phyloP scores from a whole-genome alignment of 768 basidiomycete genomes.

The Panaeolus papilionaceus region DNA sequence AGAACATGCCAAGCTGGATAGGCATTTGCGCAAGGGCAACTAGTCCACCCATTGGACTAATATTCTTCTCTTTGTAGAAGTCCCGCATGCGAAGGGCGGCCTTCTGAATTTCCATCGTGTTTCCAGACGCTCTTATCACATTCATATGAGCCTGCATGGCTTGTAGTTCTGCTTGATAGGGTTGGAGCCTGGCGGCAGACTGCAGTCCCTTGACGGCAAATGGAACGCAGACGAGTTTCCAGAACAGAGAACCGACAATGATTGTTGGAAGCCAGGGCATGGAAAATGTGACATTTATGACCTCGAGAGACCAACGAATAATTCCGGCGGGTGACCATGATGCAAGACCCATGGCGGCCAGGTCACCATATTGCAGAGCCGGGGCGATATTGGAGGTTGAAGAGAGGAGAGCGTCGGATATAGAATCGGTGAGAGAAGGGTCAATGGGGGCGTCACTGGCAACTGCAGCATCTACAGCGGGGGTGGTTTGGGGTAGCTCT shows the following conservation, averaged over 20 bases:
- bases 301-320: slow-evolving; percentile 66
- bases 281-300: slow-evolving; percentile 70
- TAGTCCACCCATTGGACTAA: slow-evolving; percentile 57
- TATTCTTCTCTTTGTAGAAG: slow-evolving; percentile 70
- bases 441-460: background rate
- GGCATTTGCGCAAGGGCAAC: slow-evolving; percentile 74
- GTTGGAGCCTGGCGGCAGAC: slow-evolving; percentile 63
- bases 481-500: background rate
- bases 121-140: slow-evolving; percentile 36
- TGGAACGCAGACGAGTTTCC: slow-evolving; percentile 67
- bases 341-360: slow-evolving; percentile 68
- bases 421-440: background rate
- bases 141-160: slow-evolving; percentile 53
- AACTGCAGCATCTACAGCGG: background rate
- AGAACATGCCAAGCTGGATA: slow-evolving; percentile 83
- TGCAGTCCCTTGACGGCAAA: slow-evolving; percentile 61
- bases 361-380: slow-evolving; percentile 71
- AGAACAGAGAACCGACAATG: slow-evolving; percentile 63
- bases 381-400: background rate
- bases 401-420: background rate
- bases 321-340: slow-evolving; percentile 71
- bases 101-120: slow-evolving; percentile 56
- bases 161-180: slow-evolving; percentile 59
- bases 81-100: slow-evolving; percentile 57
- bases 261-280: slow-evolving; percentile 90